Evolutionary conservation across 2,329 filamentous ascomycete genomes (phyloP), one percentile per base, ranked within the genome.

Genomic region (Didymella exigua): DNA sequence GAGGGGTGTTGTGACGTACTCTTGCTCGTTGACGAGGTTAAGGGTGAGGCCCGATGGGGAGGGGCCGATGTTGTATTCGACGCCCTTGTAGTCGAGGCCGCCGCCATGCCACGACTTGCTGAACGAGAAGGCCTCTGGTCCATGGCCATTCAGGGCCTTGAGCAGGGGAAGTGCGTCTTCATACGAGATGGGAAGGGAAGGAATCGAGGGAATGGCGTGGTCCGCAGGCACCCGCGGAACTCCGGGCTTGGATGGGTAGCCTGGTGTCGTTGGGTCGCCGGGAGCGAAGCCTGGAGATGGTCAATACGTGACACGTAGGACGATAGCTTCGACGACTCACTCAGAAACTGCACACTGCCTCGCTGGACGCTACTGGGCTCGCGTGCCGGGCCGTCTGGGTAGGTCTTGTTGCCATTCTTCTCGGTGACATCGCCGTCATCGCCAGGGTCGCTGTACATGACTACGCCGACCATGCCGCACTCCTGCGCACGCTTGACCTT

Each of bases 401-500:
- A 98, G 0, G 85, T 73, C 45, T 87, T 82, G 67, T 89, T 84
- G 0, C 93, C 93, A 65, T 96, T 91, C 69, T 86, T 85, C 59
- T 93, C 91, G 0, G 90, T 96, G 13, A 90, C 81, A 7, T 88
- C 81, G 16, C 90, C 90, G 76, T 98, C 93, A 67, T 96, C 91
- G 37, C 93, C 91, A 1, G 93, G 93, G 72, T 98, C 93, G 38
- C 83, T 88, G 77, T 93, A 98, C 42, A 97, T 84, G 43, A 97
- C 79, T 11, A 85, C 82, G n/a, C 92, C 93, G 38, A 95, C 79
- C 85, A 95, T 93, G 30, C 93, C 93, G 16, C 96, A 80, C 65
- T 97, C 91, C 74, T 96, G 89, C 1, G 93, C 93, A 45, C 92
- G 86, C 81, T 96, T 96, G 52, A 97, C 86, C 75, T 97, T 98